Evolutionary conservation across 495 filamentous ascomycete species (phyloP).

Genomic region (Penicillium canariense): DNA sequence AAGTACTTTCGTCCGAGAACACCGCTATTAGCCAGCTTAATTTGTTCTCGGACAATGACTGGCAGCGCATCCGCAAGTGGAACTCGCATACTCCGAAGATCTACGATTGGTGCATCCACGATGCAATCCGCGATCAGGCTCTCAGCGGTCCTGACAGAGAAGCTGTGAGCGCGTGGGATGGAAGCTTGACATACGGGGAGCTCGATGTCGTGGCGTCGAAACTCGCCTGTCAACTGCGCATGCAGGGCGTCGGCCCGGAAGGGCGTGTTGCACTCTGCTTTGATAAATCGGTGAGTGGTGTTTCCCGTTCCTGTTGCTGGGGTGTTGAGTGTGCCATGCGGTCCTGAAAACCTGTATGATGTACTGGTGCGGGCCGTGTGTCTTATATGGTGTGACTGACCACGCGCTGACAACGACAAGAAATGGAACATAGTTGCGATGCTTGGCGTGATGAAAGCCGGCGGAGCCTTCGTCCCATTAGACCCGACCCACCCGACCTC

Average conservation of each 20-base stretch:
- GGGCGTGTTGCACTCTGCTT: slow-evolving; percentile 53
- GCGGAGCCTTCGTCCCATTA: slow-evolving; percentile 57
- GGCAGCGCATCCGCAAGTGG: slow-evolving; percentile 42
- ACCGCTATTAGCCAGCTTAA: slow-evolving; percentile 33
- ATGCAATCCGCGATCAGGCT: slow-evolving; percentile 47
- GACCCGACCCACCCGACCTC: slow-evolving; percentile 55
- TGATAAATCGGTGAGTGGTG: slow-evolving; percentile 53
- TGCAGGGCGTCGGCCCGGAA: slow-evolving; percentile 49
- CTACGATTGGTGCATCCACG: slow-evolving; percentile 51
- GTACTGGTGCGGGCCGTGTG: not conserved
- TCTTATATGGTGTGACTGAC: not conserved
- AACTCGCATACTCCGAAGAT: slow-evolving; percentile 30
- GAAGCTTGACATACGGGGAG: slow-evolving; percentile 54
- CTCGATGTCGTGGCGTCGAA: slow-evolving; percentile 46
- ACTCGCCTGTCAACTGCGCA: slow-evolving; percentile 46
- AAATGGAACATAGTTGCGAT: slow-evolving; percentile 57
- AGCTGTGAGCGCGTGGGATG: slow-evolving; percentile 59
- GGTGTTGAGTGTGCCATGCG: not conserved
- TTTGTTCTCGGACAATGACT: slow-evolving; percentile 40
- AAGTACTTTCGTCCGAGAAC: slow-evolving; percentile 28
- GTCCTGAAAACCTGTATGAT: not conserved
- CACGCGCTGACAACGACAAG: slow-evolving; percentile 22
- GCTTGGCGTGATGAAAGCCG: slow-evolving; percentile 58
- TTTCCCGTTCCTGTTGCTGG: not conserved
- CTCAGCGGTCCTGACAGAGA: slow-evolving; percentile 38